Evolutionary conservation across 805 yeast genomes (phyloP), one percentile per base, ranked within the genome.

Genomic region (Barnettozyma siamensis): DNA sequence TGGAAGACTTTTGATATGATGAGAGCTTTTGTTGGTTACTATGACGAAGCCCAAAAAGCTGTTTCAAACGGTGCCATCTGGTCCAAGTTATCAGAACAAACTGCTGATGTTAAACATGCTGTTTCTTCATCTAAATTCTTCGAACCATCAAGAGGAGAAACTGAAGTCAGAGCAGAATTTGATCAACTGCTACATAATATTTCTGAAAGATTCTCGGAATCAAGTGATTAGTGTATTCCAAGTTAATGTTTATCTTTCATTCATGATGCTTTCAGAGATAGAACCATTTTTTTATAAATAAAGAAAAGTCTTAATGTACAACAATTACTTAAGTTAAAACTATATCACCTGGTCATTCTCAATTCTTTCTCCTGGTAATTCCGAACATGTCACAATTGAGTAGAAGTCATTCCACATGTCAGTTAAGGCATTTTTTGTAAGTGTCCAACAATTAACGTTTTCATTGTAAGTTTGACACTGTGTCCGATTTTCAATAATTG

Each of bases 1-100:
- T 93, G 99, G 99, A 93, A 93, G 75, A 93, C 99, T 35, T 83
- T 78, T 55, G 93, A 87, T 64, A 93, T 93, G 99, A 89, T 93
- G 98, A 88, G 85, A 66, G 83, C 89, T 10, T 93, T 93, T 58
- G 79, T 89, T 45, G 67, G 88, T 28, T 93, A 93, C 68, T 80
- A 86, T 60, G 97, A 91, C 54, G 98, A 93, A 72, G 97, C 99
- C 26, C 98, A 91, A 70, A 89, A 88, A 71, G 95, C 98, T 13
- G 84, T 91, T 47, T 75, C 96, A 31, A 80, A 83, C 55, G 98
- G 98, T 59, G 91, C 95, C 27, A 79, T 76, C 64, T 93, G 99
- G 99, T 77, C 85, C 50, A 93, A 88, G 72, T 76, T 93, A 52
- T 59, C 93, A 34, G 97, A 89, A 60, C 75, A 88, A 44, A 93